Evolutionary conservation across 2,329 filamentous ascomycete species (phyloP), one percentile per base, ranked within the genome.

Genomic region (Arthrobotrys musiformis): DNA sequence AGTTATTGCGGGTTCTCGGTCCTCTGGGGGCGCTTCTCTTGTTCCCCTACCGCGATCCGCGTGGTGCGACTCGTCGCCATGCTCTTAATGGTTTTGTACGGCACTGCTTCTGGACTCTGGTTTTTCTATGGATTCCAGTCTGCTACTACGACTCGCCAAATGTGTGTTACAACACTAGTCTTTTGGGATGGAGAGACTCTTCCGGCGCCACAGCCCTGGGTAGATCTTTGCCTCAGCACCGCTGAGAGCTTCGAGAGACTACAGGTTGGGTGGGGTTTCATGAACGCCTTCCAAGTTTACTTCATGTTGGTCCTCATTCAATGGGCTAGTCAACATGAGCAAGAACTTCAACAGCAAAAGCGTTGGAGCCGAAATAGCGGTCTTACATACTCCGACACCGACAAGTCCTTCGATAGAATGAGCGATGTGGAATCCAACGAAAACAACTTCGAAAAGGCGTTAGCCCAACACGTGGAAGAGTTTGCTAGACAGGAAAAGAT

Each of bases 101-200:
- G 73, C 8, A 66, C 28, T 24, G 73, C 73, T 22, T 60, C 44
- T 8, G 66, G 42, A 9, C 66, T 77, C 40, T 77, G 73, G 73
- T 77, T 77, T 35, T 77, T 66, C 33, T 77, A 66, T 44, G 73
- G 66, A 8, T 70, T 77, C 13, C 73, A 77, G 61, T 70, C 73
- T 8, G 73, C 64, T 2, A 77, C 73, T n/a, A 61, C 28, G 9
- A 77, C 66, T 2, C 73, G 66, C 15, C 50, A 70, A 17, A 56
- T 62, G 40, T 77, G 73, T 22, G 66, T 77, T 54, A 67, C 73
- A 6, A 77, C 73, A 1, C 26, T 70, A 19, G 50, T 77, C 19
- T 77, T 70, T 28, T 70, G 56, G 63, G 73, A 77, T 26, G 73
- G 73, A 19, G 52, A 77, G 22, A 77, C 73, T 8, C 13, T 77